Evolutionary conservation across 1,139 yeast genomes (phyloP).

Genomic region (Yamadazyma spencermartinsiae): DNA sequence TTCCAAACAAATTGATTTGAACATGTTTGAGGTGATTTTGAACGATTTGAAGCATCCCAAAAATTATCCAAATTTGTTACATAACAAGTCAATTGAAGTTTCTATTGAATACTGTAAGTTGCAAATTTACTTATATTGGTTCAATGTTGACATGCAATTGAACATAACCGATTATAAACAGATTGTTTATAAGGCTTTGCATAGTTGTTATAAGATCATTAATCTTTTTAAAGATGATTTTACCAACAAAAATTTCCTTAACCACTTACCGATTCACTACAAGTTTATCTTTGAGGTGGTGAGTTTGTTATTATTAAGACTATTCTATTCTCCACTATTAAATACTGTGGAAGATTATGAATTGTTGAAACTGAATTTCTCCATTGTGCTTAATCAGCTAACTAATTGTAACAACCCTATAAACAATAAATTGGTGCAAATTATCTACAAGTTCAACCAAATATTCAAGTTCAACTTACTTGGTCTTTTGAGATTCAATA

Average conservation of each 20-base stretch:
- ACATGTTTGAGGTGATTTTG: constrained; percentile 46
- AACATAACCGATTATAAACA: constrained; percentile 29
- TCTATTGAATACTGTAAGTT: constrained; percentile 42
- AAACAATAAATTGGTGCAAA: constrained; percentile 29
- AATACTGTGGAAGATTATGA: constrained; percentile 31
- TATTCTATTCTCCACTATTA: constrained; percentile 40
- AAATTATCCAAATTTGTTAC: constrained; percentile 17
- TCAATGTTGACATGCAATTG: constrained; percentile 31
- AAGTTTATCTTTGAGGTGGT: constrained; percentile 41
- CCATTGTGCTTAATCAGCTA: constrained; percentile 14
- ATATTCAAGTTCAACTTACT: constrained; percentile 16
- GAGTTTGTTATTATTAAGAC: constrained; percentile 31
- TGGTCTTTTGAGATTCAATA: constrained; percentile 11
- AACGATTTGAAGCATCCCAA: constrained; percentile 26
- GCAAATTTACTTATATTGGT: constrained; percentile 40
- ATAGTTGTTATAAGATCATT: constrained; percentile 31
- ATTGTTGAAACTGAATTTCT: constrained; percentile 29
- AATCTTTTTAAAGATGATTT: constrained; percentile 26
- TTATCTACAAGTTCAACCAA: constrained; percentile 32
- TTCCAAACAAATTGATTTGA: constrained; percentile 36
- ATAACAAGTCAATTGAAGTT: constrained; percentile 29
- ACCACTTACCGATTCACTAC: constrained; percentile 43
- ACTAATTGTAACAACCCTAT: constrained; percentile 17
- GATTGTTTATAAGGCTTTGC: constrained; percentile 30
- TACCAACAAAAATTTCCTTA: constrained; percentile 22